Base-by-base conservation (phyloP, 768 basidiomycete genomes). In the Hemileccinum rubropunctum region DNA sequence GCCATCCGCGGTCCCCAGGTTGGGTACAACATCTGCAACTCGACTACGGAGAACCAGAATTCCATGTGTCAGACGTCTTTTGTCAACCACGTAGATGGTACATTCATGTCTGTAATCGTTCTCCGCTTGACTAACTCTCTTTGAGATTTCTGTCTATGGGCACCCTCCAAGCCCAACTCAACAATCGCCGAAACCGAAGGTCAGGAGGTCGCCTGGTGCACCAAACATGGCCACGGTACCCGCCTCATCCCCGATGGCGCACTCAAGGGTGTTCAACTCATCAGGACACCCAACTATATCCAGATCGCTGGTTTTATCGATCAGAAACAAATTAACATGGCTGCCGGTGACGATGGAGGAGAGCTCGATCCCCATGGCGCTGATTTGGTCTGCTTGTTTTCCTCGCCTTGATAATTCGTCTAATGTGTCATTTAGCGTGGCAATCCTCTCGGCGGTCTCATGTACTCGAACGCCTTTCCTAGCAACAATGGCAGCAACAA, bases 321-420 rank as follows among this genome's bases (percentile, higher is more conserved):
- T 61, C 86, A 91, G 70, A 71, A 69, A 4, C 51, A 61, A 42
- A 67, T 92, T 55, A 75, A 85, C 69, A 56, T 91, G 18, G 47
- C 63, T 15, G 15, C 65, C 0, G 65, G 48, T 14, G 90, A 91
- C 59, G 77, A 58, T 32, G 90, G 90, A 54, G 89, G 89, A 49
- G 89, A 91, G 66, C 76, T 88, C 45, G 84, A 89, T 65, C 80
- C 84, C 14, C 83, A 84, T 54, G 86, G 87, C 48, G 84, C 85
- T 53, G 86, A 88, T 61, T 57, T 68, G 44, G 76, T 77, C 39
- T 9, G 71, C 65, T 34, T 42, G n/a, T 49, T 28, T 39, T 21
- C 49, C 56, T 21, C 50, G 47, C 11, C 28, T 8, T 8, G 47
- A 59, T 23, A 58, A 18, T 33, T 23, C 13, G 3, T 1, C 11